Evolutionary conservation across 1,284 basidiomycete genomes (phyloP).

Genomic region (Phaffia rhodozyma): DNA sequence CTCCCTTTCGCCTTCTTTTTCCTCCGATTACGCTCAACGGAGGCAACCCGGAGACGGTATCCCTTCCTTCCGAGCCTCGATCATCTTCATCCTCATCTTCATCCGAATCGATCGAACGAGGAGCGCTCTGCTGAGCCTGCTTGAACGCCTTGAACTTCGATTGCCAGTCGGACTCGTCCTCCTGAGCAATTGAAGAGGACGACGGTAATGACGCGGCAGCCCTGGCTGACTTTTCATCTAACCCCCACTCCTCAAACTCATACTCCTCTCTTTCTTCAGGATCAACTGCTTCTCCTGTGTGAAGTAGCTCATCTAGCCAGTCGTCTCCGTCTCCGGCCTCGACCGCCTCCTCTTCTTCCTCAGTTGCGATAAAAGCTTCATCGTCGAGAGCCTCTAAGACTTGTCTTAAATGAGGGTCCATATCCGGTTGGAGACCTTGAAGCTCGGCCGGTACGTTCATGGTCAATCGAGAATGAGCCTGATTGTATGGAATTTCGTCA

Average conservation of each 20-base stretch:
- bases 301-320: conserved; percentile 49
- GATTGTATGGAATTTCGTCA: conserved; percentile 55
- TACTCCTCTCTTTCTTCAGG: conserved; percentile 39
- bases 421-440: conserved; percentile 83
- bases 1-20: conserved; percentile 59
- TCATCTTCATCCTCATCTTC: conserved; percentile 28
- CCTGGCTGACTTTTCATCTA: conserved; percentile 18
- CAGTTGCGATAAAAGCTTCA: conserved; percentile 64
- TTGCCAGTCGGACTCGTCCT: conserved; percentile 47
- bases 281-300: conserved; percentile 34
- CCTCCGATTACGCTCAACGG: conserved; percentile 52
- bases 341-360: background rate
- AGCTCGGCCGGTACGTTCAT: conserved; percentile 62
- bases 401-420: conserved; percentile 92
- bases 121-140: conserved; percentile 33
- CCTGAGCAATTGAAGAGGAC: background rate
- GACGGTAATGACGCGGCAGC: background rate
- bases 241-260: conserved; percentile 56
- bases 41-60: conserved; percentile 62
- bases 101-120: conserved; percentile 24
- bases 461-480: conserved; percentile 42
- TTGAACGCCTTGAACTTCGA: conserved; percentile 67
- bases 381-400: conserved; percentile 90
- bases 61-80: conserved; percentile 56
- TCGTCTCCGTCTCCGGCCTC: conserved; percentile 55